Percentiles rank a stretch among this genome's conserved stretches.
Conservation (phyloP, 2,329 filamentous ascomycete species). For the Herpotrichia juniperi region DNA sequence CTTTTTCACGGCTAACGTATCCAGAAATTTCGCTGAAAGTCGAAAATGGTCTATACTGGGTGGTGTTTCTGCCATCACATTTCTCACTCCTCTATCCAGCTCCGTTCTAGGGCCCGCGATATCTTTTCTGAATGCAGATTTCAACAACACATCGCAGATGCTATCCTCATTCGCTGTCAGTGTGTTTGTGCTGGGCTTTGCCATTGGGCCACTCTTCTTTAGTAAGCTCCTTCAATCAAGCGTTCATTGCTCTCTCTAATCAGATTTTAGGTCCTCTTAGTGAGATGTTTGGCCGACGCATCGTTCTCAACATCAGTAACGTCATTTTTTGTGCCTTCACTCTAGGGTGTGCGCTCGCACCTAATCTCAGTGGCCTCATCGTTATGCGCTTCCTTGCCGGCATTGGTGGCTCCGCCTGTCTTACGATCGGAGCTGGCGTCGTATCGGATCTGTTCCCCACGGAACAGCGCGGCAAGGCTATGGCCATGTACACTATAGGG, state of each 20-base stretch:
- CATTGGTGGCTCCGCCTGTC: constrained; percentile 35
- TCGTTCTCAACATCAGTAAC: constrained; percentile 46
- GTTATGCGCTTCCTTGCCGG: constrained; percentile 42
- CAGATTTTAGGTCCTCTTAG: constrained; percentile 26
- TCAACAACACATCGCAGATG: constrained; percentile 38
- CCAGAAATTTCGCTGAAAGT: constrained; percentile 33
- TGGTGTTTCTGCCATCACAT: constrained; percentile 38
- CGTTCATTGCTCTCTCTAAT: not conserved
- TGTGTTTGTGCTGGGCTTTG: constrained; percentile 44
- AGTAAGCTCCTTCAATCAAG: constrained; percentile 7
- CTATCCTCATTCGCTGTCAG: constrained; percentile 40
- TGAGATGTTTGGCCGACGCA: constrained; percentile 42
- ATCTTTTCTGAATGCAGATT: constrained; percentile 35
- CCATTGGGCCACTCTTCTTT: constrained; percentile 38
- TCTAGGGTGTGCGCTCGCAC: constrained; percentile 48
- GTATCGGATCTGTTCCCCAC: constrained; percentile 43
- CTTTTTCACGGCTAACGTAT: not conserved
- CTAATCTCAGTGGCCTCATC: constrained; percentile 41
- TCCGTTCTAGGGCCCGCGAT: constrained; percentile 45
- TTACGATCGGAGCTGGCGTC: constrained; percentile 45
- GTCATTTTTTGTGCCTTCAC: constrained; percentile 60
- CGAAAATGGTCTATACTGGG: constrained; percentile 36
- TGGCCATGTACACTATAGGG: constrained; percentile 37
- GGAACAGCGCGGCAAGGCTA: constrained; percentile 39
- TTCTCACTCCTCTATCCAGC: constrained; percentile 42